Percentiles rank a stretch among this genome's conserved stretches.
These are phyloP conservation scores for Nasturtium officinale DNA, from an alignment of 345 rosid genomes.

Conservation along the genomic window DNA sequence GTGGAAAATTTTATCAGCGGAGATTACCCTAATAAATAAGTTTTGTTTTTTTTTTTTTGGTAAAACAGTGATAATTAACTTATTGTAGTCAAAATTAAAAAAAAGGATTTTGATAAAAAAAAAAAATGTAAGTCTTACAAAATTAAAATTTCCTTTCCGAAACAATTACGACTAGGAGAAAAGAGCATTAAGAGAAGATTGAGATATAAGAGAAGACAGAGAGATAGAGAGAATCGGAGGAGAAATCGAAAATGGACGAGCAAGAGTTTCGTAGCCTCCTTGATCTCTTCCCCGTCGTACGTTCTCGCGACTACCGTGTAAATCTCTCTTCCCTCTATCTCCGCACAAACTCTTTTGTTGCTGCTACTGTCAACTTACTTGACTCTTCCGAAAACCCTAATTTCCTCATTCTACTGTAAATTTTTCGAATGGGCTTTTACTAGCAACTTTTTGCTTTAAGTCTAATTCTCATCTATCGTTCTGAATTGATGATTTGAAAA, in stretches of 20 bases:
- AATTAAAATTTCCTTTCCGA: not conserved
- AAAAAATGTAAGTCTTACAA: not conserved
- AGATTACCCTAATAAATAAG: not conserved
- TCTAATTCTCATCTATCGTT: not conserved
- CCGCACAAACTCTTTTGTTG: not conserved
- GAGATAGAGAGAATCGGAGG: constrained; percentile 22
- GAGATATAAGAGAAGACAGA: not conserved
- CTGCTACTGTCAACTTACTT: not conserved
- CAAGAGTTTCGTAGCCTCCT: constrained; percentile 75
- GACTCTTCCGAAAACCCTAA: constrained; percentile 15
- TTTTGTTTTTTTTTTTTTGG: too few species aligned
- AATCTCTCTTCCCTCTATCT: constrained; percentile 10
- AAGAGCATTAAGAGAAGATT: not conserved
- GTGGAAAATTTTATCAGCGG: not conserved
- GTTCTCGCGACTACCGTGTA: constrained; percentile 74
- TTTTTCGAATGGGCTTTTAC: constrained; percentile 3
- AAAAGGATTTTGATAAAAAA: not conserved
- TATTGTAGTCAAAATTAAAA: not conserved
- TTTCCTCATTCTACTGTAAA: not conserved
- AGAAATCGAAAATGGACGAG: constrained; percentile 62
- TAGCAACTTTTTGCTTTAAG: constrained; percentile 17
- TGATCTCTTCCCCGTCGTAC: constrained; percentile 77
- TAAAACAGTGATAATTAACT: too few species aligned
- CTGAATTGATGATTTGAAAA: too few species aligned
- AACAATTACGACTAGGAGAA: not conserved